phyloP scores from a whole-genome alignment of 768 basidiomycete genomes.

The Cytidiella melzeri region DNA sequence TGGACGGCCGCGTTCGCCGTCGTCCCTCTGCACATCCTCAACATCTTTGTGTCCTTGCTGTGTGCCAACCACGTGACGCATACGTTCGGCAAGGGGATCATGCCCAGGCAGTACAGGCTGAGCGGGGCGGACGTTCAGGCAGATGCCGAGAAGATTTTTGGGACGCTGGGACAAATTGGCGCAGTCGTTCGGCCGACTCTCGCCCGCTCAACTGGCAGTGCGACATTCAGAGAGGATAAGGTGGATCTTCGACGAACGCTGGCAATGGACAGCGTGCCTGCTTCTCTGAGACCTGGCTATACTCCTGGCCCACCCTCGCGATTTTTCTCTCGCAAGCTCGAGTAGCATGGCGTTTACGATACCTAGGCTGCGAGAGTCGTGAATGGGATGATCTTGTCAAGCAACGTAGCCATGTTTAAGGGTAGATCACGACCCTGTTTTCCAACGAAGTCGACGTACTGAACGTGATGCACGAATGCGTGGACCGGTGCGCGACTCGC shows the following conservation, averaged over 20 bases:
- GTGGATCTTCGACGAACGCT: conserved; percentile 1
- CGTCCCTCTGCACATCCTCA: conserved; percentile 53
- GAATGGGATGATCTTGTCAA: no score
- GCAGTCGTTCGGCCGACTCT: conserved; percentile 18
- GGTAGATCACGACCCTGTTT: no score
- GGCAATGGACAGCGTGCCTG: not conserved
- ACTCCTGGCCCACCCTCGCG: not conserved
- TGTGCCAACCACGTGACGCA: conserved; percentile 63
- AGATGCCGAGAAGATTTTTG: conserved; percentile 19
- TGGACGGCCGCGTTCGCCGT: conserved; percentile 50
- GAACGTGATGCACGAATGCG: no score
- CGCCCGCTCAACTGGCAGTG: conserved; percentile 14
- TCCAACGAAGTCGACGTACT: no score
- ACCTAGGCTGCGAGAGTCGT: no score
- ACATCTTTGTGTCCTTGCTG: conserved; percentile 53
- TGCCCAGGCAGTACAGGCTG: conserved; percentile 53
- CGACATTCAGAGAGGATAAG: conserved; percentile 21
- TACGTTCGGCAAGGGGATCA: conserved; percentile 60
- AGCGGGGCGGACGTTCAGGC: conserved; percentile 37
- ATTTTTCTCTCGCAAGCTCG: no score
- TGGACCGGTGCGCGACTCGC: no score
- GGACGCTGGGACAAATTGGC: conserved; percentile 10
- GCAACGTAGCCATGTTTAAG: no score
- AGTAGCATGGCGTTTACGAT: no score
- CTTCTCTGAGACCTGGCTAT: not conserved